Conservation (phyloP, 2,329 filamentous ascomycete genomes). For the Apiospora arundinis region DNA sequence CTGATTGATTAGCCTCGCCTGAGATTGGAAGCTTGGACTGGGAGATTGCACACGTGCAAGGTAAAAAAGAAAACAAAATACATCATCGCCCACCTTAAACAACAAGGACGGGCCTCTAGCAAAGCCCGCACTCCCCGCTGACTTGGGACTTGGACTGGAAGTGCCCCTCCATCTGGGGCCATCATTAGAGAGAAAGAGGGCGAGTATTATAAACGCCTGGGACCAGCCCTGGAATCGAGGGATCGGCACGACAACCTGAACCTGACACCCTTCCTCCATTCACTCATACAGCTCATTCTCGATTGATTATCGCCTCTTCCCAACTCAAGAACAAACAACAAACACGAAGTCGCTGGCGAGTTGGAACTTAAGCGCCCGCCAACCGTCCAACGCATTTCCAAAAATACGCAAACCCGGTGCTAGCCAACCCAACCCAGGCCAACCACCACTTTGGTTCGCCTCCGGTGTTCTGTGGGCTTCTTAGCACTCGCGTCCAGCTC, state of each 20-base stretch:
- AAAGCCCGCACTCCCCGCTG: constrained; percentile 16
- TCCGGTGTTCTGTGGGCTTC: constrained; percentile 10
- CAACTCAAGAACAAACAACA: background rate
- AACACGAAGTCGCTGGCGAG: background rate
- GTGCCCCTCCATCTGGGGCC: constrained; percentile 12
- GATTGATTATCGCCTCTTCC: background rate
- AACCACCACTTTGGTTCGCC: background rate
- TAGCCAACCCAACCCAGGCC: constrained; percentile 9
- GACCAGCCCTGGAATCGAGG: constrained; percentile 2
- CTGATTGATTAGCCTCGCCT: background rate
- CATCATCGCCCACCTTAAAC: constrained; percentile 17
- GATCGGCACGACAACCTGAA: constrained; percentile 7
- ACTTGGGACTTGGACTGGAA: background rate
- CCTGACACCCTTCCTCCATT: background rate
- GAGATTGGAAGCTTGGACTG: constrained; percentile 2
- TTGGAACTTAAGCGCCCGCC: background rate
- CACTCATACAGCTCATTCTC: background rate
- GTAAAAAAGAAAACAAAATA: constrained; percentile 17
- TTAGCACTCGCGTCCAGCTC: constrained; percentile 3
- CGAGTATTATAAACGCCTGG: constrained; percentile 11
- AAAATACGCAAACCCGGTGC: background rate
- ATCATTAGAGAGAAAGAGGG: background rate
- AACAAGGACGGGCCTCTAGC: constrained; percentile 12
- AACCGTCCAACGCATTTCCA: background rate
- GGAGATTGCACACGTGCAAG: constrained; percentile 1